phyloP scores from a whole-genome alignment of 257 asterid species.

The Rauvolfia tetraphylla region DNA sequence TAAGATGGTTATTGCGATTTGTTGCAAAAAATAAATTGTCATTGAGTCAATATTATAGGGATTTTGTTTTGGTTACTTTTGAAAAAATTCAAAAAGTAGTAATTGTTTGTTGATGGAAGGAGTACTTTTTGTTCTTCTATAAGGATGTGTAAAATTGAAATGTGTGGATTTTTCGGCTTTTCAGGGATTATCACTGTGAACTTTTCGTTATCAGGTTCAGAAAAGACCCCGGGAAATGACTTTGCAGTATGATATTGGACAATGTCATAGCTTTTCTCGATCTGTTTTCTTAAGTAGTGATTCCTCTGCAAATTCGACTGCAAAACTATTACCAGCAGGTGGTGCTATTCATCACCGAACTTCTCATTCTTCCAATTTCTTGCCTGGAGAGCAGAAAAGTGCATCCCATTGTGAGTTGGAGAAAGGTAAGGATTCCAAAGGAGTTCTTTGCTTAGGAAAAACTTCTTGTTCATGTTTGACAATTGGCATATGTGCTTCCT shows the following conservation, averaged over 20 bases:
- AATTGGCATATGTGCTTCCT: conserved; percentile 4
- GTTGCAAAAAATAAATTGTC: too few species aligned
- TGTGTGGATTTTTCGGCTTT: background rate
- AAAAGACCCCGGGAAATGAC: conserved; percentile 33
- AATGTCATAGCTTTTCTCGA: conserved; percentile 33
- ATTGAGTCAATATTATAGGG: too few species aligned
- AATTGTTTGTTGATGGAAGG: too few species aligned
- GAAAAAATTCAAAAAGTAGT: too few species aligned
- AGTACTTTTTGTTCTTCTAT: background rate
- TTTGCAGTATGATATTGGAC: conserved; percentile 25
- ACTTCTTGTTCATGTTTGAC: background rate
- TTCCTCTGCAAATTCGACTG: conserved; percentile 29
- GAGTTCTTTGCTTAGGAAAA: background rate
- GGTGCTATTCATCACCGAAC: conserved; percentile 22
- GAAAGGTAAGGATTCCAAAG: conserved; percentile 4
- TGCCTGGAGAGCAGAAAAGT: conserved; percentile 22
- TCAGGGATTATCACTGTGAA: conserved; percentile 57
- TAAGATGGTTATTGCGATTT: too few species aligned
- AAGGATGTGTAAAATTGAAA: background rate
- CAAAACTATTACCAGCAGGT: conserved; percentile 27
- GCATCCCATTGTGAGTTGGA: background rate
- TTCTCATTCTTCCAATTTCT: conserved; percentile 18
- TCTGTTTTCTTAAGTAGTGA: conserved; percentile 44
- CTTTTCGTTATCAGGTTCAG: conserved; percentile 58
- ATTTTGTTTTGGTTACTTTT: too few species aligned